phyloP scores from a whole-genome alignment of 768 basidiomycete genomes.

The Kwoniella shandongensis region DNA sequence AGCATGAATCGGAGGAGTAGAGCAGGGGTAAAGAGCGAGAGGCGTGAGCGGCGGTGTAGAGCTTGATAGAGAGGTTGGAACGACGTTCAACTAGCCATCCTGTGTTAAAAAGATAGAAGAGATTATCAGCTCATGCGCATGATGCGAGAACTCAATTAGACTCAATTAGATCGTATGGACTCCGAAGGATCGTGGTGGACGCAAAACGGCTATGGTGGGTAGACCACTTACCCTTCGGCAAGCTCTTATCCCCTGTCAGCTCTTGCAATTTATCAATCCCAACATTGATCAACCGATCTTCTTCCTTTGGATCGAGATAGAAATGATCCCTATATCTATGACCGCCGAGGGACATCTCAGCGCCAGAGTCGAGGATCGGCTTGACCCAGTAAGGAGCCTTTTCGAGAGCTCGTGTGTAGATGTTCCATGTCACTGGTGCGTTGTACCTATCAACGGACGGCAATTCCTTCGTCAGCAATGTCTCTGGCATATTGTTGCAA shows the following conservation, averaged over 20 bases:
- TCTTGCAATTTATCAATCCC: constrained; percentile 40
- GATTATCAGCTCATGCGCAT: background rate
- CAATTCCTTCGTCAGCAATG: too few relatives aligned
- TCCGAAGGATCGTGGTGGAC: too few relatives aligned
- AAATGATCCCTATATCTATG: constrained; percentile 39
- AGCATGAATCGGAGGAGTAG: constrained; percentile 34
- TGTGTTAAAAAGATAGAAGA: background rate
- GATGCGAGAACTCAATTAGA: too few relatives aligned
- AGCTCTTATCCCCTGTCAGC: constrained; percentile 33
- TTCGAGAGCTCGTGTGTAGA: constrained; percentile 33
- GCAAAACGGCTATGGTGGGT: too few relatives aligned
- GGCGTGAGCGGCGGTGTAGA: constrained; percentile 29
- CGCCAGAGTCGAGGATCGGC: constrained; percentile 26
- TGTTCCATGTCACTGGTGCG: constrained; percentile 36
- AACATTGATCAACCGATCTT: constrained; percentile 33
- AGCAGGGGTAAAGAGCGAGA: constrained; percentile 24
- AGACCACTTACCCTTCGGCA: constrained; percentile 30
- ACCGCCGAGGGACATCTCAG: constrained; percentile 32
- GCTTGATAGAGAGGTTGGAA: constrained; percentile 26
- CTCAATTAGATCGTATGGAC: too few relatives aligned
- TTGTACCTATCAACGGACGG: constrained; percentile 21
- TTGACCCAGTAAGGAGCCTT: constrained; percentile 33
- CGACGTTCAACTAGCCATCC: constrained; percentile 34
- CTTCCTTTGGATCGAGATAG: constrained; percentile 30
- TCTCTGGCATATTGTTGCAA: background rate